Percentiles rank a stretch among this genome's conserved stretches.
phyloP scores from a whole-genome alignment of 345 rosid genomes.

The Murraya paniculata region DNA sequence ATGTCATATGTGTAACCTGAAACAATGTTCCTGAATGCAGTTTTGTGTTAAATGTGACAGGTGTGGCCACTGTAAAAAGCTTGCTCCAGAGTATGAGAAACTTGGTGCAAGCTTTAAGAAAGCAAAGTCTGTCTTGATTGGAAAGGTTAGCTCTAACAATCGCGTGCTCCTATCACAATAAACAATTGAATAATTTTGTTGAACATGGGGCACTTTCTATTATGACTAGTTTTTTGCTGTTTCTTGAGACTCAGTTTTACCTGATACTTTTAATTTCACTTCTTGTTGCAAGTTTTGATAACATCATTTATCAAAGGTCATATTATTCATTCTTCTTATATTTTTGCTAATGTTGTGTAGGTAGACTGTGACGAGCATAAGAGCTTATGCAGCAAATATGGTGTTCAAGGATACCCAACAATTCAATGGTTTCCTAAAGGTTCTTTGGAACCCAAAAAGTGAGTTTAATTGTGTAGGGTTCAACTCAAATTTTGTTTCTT shows the following conservation, averaged over 20 bases:
- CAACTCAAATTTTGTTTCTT: background rate
- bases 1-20: background rate
- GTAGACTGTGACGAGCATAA: constrained; percentile 99
- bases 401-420: constrained; percentile 96
- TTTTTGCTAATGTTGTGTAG: constrained; percentile 37
- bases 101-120: constrained; percentile 90
- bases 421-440: constrained; percentile 97
- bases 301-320: background rate
- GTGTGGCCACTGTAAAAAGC: constrained; percentile 99
- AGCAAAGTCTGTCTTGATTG: constrained; percentile 82
- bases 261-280: background rate
- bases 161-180: background rate
- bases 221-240: background rate
- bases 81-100: constrained; percentile 94
- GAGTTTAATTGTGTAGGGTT: constrained; percentile 24
- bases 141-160: constrained; percentile 54
- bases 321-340: background rate
- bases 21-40: background rate
- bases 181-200: background rate
- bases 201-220: background rate
- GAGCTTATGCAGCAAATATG: constrained; percentile 77
- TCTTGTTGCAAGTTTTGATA: background rate
- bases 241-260: background rate
- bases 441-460: constrained; percentile 90
- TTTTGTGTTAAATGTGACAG: constrained; percentile 29